A percentile compares a stretch with the other conserved stretches of the same genome.
Conservation (phyloP, 2,329 filamentous ascomycete species). For the Epichloe brachyelytri region DNA sequence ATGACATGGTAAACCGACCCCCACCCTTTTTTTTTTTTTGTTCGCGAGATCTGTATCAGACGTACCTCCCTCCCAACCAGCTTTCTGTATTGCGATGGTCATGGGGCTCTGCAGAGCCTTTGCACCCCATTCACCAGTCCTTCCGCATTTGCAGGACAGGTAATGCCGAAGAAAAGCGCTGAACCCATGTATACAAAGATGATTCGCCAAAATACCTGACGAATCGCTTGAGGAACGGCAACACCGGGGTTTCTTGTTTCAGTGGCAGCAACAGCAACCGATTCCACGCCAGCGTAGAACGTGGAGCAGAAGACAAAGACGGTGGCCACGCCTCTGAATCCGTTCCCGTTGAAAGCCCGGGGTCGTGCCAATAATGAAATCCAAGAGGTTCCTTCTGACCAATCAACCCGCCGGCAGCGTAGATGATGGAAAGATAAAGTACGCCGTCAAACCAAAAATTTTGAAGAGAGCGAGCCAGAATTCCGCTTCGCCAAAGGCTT, state of each 20-base stretch:
- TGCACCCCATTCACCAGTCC: conserved; percentile 48
- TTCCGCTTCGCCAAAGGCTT: conserved; percentile 66
- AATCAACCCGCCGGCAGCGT: conserved; percentile 52
- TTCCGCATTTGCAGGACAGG: conserved; percentile 55
- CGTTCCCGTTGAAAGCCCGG: conserved; percentile 56
- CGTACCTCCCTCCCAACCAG: conserved; percentile 54
- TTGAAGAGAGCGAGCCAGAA: conserved; percentile 70
- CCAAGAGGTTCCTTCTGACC: conserved; percentile 47
- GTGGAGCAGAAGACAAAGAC: conserved; percentile 59
- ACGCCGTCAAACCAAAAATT: conserved; percentile 54
- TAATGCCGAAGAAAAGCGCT: conserved; percentile 63
- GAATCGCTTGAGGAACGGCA: conserved; percentile 44
- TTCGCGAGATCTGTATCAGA: background rate
- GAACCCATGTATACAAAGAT: conserved; percentile 54
- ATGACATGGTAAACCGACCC: background rate
- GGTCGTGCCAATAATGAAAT: conserved; percentile 59
- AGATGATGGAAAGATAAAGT: conserved; percentile 64
- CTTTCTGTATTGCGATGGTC: conserved; percentile 61
- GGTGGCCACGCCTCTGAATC: conserved; percentile 51
- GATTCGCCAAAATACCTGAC: conserved; percentile 49
- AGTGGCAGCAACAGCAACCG: conserved; percentile 49
- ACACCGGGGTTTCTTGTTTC: conserved; percentile 45
- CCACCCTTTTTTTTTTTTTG: background rate
- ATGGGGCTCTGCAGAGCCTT: conserved; percentile 59
- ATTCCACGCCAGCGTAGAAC: conserved; percentile 56